These are phyloP conservation scores for Didymella sp. DNA, from an alignment of 2,329 filamentous ascomycete genomes.

Conservation along the genomic window DNA sequence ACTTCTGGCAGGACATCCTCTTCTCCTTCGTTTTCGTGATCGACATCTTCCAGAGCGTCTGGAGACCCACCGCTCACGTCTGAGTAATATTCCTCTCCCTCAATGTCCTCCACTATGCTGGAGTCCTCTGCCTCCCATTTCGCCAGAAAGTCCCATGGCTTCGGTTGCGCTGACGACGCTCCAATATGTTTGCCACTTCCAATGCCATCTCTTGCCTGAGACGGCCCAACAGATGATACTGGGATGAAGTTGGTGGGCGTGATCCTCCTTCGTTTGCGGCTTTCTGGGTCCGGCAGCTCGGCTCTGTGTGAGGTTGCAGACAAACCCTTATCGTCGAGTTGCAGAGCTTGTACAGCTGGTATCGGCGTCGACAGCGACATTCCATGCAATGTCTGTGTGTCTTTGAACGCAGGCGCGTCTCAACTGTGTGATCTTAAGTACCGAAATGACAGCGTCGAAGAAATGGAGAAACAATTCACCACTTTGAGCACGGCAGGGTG, in stretches of 20 bases:
- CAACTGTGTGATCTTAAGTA: background rate
- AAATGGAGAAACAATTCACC: background rate
- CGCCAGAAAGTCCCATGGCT: conserved; percentile 1
- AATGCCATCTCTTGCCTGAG: background rate
- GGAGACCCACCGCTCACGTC: conserved; percentile 17
- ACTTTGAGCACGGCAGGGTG: background rate
- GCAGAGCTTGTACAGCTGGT: background rate
- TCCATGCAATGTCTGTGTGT: background rate
- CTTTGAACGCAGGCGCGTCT: no score
- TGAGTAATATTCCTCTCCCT: conserved; percentile 19
- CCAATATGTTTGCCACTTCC: background rate
- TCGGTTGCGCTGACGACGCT: background rate
- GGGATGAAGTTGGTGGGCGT: background rate
- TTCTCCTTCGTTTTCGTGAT: background rate
- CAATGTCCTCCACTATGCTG: conserved; percentile 7
- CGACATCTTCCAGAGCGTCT: conserved; percentile 5
- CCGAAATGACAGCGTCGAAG: background rate
- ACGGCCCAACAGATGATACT: background rate
- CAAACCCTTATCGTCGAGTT: background rate
- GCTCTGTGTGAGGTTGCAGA: background rate
- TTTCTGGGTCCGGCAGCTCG: background rate
- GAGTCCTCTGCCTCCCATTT: conserved; percentile 5
- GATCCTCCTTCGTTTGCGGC: conserved; percentile 10
- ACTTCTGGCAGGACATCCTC: background rate
- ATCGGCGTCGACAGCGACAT: background rate